A percentile compares a stretch with the other conserved stretches of the same genome.
phyloP scores from a whole-genome alignment of 305 asterid genomes.

The Fraxinus xanthoxyloides region DNA sequence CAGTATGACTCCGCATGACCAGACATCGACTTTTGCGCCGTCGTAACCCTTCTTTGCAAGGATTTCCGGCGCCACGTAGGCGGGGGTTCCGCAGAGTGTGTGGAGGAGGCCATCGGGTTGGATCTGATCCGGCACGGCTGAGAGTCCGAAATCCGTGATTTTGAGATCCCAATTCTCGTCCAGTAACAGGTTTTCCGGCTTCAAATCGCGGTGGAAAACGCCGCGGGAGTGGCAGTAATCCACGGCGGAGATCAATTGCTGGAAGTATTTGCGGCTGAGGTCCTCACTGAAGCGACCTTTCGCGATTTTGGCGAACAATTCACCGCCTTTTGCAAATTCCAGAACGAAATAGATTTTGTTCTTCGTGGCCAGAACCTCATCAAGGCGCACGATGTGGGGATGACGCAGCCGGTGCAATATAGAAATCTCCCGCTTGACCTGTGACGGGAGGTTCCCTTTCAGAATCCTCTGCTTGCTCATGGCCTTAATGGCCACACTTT shows the following conservation, averaged over 20 bases:
- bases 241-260: constrained; percentile 66
- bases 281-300: constrained; percentile 58
- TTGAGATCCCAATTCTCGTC: constrained; percentile 66
- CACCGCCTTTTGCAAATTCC: constrained; percentile 72
- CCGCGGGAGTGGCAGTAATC: constrained; percentile 64
- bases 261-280: constrained; percentile 65
- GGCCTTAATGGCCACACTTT: constrained; percentile 63
- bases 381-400: constrained; percentile 59
- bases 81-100: constrained; percentile 70
- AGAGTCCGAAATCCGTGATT: constrained; percentile 70
- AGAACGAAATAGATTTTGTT: constrained; percentile 55
- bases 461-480: constrained; percentile 46
- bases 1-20: constrained; percentile 76
- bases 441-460: constrained; percentile 39
- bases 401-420: constrained; percentile 70
- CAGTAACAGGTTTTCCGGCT: constrained; percentile 60
- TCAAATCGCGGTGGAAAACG: constrained; percentile 63
- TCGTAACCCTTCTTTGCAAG: constrained; percentile 66
- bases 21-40: constrained; percentile 60
- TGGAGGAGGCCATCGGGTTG: constrained; percentile 58
- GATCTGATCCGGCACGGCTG: constrained; percentile 53
- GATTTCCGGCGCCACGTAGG: constrained; percentile 71
- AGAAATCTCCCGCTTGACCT: constrained; percentile 49
- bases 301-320: constrained; percentile 48
- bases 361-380: constrained; percentile 63